A percentile compares a stretch with the other conserved stretches of the same genome.
phyloP scores from a whole-genome alignment of 352 stramenopile species.

The Phytophthora sp. region DNA sequence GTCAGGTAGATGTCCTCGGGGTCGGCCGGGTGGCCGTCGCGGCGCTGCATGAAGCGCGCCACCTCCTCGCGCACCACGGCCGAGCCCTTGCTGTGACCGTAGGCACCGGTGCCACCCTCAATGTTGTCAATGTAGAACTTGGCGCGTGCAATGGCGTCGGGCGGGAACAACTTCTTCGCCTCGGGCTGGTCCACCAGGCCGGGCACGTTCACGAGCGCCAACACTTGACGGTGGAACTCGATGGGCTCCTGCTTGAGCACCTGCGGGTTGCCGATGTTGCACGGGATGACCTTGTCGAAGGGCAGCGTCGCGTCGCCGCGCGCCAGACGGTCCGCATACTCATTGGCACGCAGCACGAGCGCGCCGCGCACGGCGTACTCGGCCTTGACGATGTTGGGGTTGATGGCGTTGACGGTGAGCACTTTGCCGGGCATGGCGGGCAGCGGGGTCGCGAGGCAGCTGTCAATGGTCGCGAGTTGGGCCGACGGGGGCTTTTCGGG shows the following conservation, averaged over 20 bases:
- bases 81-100: conserved; percentile 93
- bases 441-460: too few species aligned
- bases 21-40: conserved; percentile 91
- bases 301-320: conserved; percentile 54
- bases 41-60: conserved; percentile 85
- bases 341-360: conserved; percentile 79
- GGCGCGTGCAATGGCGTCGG: conserved; percentile 88
- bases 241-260: conserved; percentile 95
- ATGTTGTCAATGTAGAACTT: conserved; percentile 90
- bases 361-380: conserved; percentile 91
- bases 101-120: conserved; percentile 90
- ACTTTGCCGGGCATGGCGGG: too few species aligned
- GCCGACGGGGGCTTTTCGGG: too few species aligned
- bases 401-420: conserved; percentile 50
- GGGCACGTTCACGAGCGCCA: conserved; percentile 91
- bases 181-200: conserved; percentile 87
- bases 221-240: conserved; percentile 93
- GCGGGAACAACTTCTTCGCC: conserved; percentile 80
- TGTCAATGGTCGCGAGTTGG: too few species aligned
- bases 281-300: conserved; percentile 92
- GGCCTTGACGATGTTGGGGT: conserved; percentile 72
- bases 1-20: conserved; percentile 97
- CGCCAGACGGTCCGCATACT: conserved; percentile 76
- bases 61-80: conserved; percentile 90
- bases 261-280: conserved; percentile 98